phyloP scores from a whole-genome alignment of 2,329 filamentous ascomycete genomes.

The Cladosporium sp. region DNA sequence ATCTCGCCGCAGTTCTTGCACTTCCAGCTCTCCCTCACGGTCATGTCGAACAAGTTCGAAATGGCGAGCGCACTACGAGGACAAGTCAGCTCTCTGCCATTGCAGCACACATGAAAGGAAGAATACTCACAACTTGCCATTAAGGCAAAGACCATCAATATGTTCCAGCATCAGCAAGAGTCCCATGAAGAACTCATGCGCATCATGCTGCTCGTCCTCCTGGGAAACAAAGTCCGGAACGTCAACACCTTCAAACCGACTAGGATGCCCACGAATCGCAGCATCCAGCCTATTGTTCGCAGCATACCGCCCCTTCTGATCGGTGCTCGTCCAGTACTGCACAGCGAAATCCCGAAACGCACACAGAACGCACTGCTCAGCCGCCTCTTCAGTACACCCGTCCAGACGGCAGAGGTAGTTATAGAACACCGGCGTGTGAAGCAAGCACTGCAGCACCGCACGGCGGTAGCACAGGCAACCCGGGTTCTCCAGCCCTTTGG shows the following conservation, averaged over 20 bases:
- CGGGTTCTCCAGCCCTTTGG: constrained; percentile 7
- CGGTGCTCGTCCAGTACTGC: constrained; percentile 10
- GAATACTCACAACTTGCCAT: background rate
- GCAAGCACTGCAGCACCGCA: constrained; percentile 14
- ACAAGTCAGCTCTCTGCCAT: background rate
- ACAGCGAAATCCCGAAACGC: constrained; percentile 10
- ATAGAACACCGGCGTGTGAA: constrained; percentile 12
- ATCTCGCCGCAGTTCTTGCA: background rate
- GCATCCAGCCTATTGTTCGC: too few species aligned
- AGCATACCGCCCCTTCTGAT: background rate
- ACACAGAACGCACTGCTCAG: constrained; percentile 14
- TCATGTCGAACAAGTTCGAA: background rate
- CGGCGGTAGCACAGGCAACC: constrained; percentile 14
- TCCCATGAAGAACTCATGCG: constrained; percentile 12
- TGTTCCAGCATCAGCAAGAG: constrained; percentile 4
- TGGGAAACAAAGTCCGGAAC: too few species aligned
- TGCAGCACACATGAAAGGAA: background rate
- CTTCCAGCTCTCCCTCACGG: background rate
- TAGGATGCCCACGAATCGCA: too few species aligned
- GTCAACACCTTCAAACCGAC: too few species aligned
- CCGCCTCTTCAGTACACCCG: background rate
- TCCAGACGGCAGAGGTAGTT: background rate
- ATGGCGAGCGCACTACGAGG: background rate
- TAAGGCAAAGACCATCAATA: background rate
- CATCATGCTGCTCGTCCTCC: constrained; percentile 11